These are phyloP conservation scores for Fusarium cicatricum DNA, from an alignment of 2,329 filamentous ascomycete species.

Conservation along the genomic window DNA sequence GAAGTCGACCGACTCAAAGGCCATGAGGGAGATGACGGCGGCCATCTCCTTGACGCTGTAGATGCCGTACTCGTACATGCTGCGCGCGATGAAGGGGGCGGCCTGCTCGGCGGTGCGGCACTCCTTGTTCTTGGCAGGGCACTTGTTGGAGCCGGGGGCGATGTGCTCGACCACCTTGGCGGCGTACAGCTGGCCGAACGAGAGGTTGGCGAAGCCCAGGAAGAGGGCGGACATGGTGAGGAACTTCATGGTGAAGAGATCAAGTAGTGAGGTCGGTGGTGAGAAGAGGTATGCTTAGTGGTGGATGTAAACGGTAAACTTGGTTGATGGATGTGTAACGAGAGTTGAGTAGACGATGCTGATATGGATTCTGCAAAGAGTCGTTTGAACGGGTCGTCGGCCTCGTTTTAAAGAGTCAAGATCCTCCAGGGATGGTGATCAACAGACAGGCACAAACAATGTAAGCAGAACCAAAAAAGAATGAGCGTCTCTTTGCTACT, in stretches of 20 bases:
- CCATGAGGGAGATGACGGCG: slow-evolving; percentile 74
- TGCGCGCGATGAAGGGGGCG: slow-evolving; percentile 62
- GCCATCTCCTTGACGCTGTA: slow-evolving; percentile 67
- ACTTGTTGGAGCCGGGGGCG: slow-evolving; percentile 64
- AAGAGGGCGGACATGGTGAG: slow-evolving; percentile 27
- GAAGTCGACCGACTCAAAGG: slow-evolving; percentile 75
- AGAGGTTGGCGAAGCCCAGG: slow-evolving; percentile 27
- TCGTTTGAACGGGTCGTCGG: neutral
- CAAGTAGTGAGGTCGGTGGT: too few species aligned
- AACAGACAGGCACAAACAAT: neutral
- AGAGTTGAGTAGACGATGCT: neutral
- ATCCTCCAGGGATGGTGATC: slow-evolving; percentile 18
- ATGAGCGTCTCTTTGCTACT: neutral
- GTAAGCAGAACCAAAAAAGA: too few species aligned
- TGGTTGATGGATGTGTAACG: neutral
- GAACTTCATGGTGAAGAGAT: slow-evolving; percentile 43
- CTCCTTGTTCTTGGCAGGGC: slow-evolving; percentile 60
- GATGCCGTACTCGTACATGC: slow-evolving; percentile 67
- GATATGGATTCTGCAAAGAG: neutral
- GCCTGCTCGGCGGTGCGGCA: slow-evolving; percentile 73
- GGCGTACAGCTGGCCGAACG: slow-evolving; percentile 38
- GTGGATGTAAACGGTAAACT: too few species aligned
- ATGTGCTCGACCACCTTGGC: slow-evolving; percentile 59
- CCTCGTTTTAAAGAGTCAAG: neutral
- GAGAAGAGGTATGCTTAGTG: neutral